phyloP scores from a whole-genome alignment of 2,329 filamentous ascomycete genomes.

The Nectriaceae sp. region DNA sequence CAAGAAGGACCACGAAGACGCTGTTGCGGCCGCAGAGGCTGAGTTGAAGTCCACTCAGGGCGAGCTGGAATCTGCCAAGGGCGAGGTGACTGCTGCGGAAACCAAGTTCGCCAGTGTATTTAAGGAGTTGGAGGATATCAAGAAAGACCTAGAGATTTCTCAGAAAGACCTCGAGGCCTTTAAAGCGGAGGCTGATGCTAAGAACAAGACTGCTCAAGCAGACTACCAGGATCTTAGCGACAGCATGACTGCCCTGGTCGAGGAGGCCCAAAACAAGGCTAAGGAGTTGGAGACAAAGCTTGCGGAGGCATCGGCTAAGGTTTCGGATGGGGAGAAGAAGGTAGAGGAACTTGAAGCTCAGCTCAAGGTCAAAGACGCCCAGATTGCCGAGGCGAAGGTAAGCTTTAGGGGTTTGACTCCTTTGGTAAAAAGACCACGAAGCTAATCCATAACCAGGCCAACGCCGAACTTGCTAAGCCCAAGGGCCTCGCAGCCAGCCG shows the following conservation, averaged over 20 bases:
- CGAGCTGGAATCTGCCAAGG: constrained; percentile 36
- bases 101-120: constrained; percentile 22
- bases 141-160: constrained; percentile 48
- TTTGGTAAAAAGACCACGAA: not conserved
- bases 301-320: constrained; percentile 44
- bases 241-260: constrained; percentile 60
- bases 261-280: constrained; percentile 58
- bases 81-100: constrained; percentile 39
- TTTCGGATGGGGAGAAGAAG: constrained; percentile 51
- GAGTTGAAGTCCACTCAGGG: constrained; percentile 38
- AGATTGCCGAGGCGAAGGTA: constrained; percentile 64
- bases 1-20: constrained; percentile 49
- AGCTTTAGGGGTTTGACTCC: constrained; percentile 2
- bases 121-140: constrained; percentile 16
- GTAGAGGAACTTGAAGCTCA: constrained; percentile 54
- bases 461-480: constrained; percentile 42
- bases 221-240: constrained; percentile 66
- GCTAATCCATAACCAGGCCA: constrained; percentile 39
- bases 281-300: constrained; percentile 54
- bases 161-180: constrained; percentile 57
- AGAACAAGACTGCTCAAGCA: constrained; percentile 56
- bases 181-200: constrained; percentile 52
- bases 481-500: constrained; percentile 58
- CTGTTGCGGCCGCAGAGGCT: constrained; percentile 36
- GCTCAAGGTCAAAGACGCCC: constrained; percentile 64